phyloP scores from a whole-genome alignment of 768 basidiomycete species.

The Sporobolomyces roseus region DNA sequence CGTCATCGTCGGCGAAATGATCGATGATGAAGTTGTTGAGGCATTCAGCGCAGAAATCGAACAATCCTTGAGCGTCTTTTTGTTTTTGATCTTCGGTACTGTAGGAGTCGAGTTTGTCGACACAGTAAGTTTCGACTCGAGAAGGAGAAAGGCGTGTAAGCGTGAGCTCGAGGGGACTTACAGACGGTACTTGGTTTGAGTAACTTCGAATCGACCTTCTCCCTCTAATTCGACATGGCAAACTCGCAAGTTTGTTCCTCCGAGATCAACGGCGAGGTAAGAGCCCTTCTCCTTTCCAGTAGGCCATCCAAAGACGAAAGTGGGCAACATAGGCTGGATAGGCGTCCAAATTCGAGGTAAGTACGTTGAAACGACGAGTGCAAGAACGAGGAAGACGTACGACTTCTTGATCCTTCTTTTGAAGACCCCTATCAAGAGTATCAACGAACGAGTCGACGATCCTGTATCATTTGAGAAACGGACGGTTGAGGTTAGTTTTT shows the following conservation, averaged over 20 bases:
- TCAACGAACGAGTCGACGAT: constrained; percentile 96
- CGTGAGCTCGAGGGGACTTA: neutral
- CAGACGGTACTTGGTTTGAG: constrained; percentile 93
- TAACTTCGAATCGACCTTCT: constrained; percentile 92
- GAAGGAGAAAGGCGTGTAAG: neutral
- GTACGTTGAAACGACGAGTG: neutral
- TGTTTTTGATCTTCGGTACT: constrained; percentile 93
- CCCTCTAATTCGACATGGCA: constrained; percentile 91
- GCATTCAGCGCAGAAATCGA: constrained; percentile 96
- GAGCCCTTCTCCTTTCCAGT: constrained; percentile 82
- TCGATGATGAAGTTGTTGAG: constrained; percentile 80
- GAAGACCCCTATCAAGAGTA: constrained; percentile 76
- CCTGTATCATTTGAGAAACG: constrained; percentile 53
- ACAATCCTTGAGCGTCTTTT: constrained; percentile 87
- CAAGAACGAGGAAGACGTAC: constrained; percentile 56
- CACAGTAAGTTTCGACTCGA: neutral
- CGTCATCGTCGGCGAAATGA: constrained; percentile 56
- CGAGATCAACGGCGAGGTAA: constrained; percentile 69
- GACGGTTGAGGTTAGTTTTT: no score
- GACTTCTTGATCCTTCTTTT: constrained; percentile 77
- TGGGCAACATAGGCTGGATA: constrained; percentile 94
- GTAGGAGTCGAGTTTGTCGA: neutral
- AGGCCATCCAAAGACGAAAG: constrained; percentile 90
- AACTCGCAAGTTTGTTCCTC: constrained; percentile 86
- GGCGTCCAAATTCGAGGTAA: no score